Conservation (phyloP, 169 alveolate species). For the Perkinsus marinus region DNA sequence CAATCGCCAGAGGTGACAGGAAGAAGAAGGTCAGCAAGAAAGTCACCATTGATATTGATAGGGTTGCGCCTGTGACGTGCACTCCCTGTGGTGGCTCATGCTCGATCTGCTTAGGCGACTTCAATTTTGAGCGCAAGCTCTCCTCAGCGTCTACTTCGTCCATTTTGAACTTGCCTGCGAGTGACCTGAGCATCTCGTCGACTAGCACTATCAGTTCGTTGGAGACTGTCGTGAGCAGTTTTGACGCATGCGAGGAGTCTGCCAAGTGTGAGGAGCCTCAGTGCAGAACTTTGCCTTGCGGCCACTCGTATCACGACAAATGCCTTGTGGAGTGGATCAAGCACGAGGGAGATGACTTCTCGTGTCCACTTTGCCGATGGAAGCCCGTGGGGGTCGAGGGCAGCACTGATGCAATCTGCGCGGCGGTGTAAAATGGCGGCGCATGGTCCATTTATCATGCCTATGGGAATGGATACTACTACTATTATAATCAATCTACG, state of each 20-base stretch:
- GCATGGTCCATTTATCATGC: not conserved
- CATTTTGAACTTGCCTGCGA: not conserved
- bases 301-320: not conserved
- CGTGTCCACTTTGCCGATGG: not conserved
- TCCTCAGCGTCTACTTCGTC: not conserved
- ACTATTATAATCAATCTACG: not conserved
- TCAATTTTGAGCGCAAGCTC: not conserved
- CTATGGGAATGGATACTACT: not conserved
- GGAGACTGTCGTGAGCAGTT: not conserved
- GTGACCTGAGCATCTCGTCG: not conserved
- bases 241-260: not conserved
- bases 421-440: not conserved
- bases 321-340: not conserved
- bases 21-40: not conserved
- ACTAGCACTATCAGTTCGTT: not conserved
- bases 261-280: not conserved
- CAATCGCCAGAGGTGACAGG: not conserved
- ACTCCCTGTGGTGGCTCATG: not conserved
- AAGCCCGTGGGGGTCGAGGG: not conserved
- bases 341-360: not conserved
- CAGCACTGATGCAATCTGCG: not conserved
- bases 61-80: not conserved
- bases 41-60: not conserved
- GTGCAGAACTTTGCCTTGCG: not conserved
- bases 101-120: not conserved